Conservation (phyloP, 148 eudicot species). For the Chenopodium berlandieri region DNA sequence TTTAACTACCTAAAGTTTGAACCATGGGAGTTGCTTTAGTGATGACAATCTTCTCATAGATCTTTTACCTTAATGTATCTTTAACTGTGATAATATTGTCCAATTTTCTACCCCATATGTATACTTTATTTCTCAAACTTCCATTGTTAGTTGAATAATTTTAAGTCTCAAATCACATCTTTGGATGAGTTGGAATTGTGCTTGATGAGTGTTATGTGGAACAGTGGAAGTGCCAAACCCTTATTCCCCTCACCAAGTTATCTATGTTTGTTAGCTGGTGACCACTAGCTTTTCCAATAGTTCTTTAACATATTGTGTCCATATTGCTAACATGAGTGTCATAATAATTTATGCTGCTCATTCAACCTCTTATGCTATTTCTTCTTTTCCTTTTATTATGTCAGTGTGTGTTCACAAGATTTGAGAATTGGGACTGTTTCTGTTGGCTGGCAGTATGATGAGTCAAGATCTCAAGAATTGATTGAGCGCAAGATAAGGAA, state of each 20-base stretch:
- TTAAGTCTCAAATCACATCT: neutral
- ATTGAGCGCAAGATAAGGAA: conserved; percentile 69
- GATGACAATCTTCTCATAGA: neutral
- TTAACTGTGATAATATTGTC: neutral
- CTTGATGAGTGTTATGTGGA: neutral
- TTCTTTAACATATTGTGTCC: neutral
- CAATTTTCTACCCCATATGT: neutral
- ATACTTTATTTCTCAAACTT: neutral
- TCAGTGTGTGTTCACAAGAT: neutral
- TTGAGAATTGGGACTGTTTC: neutral
- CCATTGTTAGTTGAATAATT: neutral
- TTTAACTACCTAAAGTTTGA: neutral
- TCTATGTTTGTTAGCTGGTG: neutral
- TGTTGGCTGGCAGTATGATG: conserved; percentile 54
- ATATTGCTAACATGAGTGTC: neutral
- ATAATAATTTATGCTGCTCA: neutral
- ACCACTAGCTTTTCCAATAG: neutral
- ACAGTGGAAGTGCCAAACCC: neutral
- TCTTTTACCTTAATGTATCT: neutral
- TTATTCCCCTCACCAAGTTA: neutral
- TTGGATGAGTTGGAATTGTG: neutral
- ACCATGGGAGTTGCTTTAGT: neutral
- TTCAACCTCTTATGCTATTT: neutral
- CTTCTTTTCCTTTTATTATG: neutral
- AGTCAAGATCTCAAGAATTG: conserved; percentile 75